Conservation (phyloP, 169 alveolate genomes). For the Perkinsus marinus region DNA sequence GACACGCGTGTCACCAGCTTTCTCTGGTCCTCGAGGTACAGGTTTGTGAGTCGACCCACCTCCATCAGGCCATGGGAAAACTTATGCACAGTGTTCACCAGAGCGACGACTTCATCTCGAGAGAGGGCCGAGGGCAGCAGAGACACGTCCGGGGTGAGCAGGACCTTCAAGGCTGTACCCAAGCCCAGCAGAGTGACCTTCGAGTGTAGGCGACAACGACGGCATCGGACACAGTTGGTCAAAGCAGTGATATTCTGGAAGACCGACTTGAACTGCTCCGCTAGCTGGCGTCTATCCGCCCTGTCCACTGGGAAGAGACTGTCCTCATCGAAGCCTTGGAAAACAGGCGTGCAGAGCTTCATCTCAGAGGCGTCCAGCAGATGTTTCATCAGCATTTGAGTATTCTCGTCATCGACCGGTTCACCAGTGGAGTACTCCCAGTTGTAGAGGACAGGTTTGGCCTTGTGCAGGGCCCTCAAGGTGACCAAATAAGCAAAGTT, state of each 20-base stretch:
- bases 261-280: conserved; percentile 1
- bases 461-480: not conserved
- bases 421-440: conserved; percentile 2
- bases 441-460: not conserved
- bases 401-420: not conserved
- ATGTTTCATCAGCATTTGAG: not conserved
- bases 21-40: not conserved
- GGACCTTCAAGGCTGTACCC: conserved; percentile 1
- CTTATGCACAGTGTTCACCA: not conserved
- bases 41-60: not conserved
- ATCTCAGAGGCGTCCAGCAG: not conserved
- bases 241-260: conserved; percentile 5
- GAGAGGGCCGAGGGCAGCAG: conserved; percentile 4
- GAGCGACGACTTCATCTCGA: conserved; percentile 2
- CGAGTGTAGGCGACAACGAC: conserved; percentile 1
- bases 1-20: not conserved
- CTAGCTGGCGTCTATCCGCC: not conserved
- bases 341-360: not conserved
- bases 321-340: conserved; percentile 2
- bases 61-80: not conserved
- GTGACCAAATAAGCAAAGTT: not conserved
- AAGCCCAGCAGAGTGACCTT: conserved; percentile 1
- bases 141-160: not conserved
- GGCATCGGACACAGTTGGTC: conserved; percentile 1
- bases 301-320: not conserved